Percentiles rank a stretch among this genome's conserved stretches.
These are phyloP conservation scores for Volvariella volvacea DNA, from an alignment of 1,284 basidiomycete species.

Conservation along the genomic window DNA sequence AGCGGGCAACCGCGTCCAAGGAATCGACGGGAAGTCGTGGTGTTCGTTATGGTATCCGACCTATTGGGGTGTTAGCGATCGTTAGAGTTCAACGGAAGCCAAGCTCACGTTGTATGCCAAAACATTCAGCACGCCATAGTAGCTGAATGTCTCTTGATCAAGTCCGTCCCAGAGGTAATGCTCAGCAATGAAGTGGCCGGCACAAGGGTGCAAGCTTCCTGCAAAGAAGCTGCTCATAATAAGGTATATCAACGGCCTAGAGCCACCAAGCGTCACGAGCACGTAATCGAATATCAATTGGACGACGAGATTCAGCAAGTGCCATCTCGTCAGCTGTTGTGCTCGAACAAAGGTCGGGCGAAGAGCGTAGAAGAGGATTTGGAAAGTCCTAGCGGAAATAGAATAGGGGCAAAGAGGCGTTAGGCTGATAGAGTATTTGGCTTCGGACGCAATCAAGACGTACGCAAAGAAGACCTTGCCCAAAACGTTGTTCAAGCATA, in stretches of 20 bases:
- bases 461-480: constrained; percentile 98
- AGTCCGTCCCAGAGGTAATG: constrained; percentile 91
- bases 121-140: constrained; percentile 89
- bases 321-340: constrained; percentile 82
- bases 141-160: constrained; percentile 93
- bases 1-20: constrained; percentile 92
- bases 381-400: constrained; percentile 72
- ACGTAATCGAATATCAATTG: constrained; percentile 73
- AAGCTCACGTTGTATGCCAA: constrained; percentile 89
- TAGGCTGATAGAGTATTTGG: constrained; percentile 3
- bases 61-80: constrained; percentile 26
- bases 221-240: constrained; percentile 90
- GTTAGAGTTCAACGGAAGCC: background rate
- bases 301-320: constrained; percentile 67
- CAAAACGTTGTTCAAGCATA: constrained; percentile 89
- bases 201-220: constrained; percentile 90
- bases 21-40: constrained; percentile 95
- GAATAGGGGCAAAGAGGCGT: constrained; percentile 1
- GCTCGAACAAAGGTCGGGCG: constrained; percentile 91
- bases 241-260: constrained; percentile 74
- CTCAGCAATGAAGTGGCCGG: constrained; percentile 97
- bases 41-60: constrained; percentile 99
- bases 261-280: constrained; percentile 58
- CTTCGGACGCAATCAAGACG: constrained; percentile 20
- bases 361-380: constrained; percentile 96